phyloP scores from a whole-genome alignment of 192 early-diverging fungal genomes.

The Coemansia sp. region DNA sequence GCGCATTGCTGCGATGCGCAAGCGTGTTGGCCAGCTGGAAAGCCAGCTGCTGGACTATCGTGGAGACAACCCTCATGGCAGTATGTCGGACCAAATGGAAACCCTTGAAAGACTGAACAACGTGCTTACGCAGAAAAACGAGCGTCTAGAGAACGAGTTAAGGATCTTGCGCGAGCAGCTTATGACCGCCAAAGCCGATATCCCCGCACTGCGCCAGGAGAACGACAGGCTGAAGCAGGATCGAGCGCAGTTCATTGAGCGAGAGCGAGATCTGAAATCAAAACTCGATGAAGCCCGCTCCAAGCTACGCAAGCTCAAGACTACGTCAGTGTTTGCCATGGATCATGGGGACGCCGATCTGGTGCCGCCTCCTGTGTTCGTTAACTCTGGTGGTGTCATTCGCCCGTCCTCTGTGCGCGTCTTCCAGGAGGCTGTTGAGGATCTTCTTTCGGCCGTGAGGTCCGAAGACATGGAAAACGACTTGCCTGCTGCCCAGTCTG shows the following conservation, averaged over 20 bases:
- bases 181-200: conserved; percentile 36
- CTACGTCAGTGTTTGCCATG: conserved; percentile 54
- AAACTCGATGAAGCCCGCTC: conserved; percentile 57
- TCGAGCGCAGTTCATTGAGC: conserved; percentile 34
- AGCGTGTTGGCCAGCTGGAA: conserved; percentile 68
- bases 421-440: conserved; percentile 83
- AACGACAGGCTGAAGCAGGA: conserved; percentile 45
- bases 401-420: conserved; percentile 65
- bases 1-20: conserved; percentile 60
- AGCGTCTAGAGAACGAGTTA: conserved; percentile 50
- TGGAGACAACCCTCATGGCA: conserved; percentile 35
- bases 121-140: conserved; percentile 50
- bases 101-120: conserved; percentile 56
- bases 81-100: conserved; percentile 37
- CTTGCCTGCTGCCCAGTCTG: conserved; percentile 70
- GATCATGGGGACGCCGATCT: conserved; percentile 51
- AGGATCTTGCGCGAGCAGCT: conserved; percentile 47
- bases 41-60: conserved; percentile 56
- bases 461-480: conserved; percentile 71
- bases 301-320: conserved; percentile 59
- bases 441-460: conserved; percentile 71
- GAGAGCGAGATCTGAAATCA: conserved; percentile 46
- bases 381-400: conserved; percentile 63
- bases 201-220: conserved; percentile 43
- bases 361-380: conserved; percentile 55